Percentiles rank a stretch among this genome's conserved stretches.
phyloP scores from a whole-genome alignment of 225 moss, liverwort and hornwort genomes.

The Marchantia paleacea region DNA sequence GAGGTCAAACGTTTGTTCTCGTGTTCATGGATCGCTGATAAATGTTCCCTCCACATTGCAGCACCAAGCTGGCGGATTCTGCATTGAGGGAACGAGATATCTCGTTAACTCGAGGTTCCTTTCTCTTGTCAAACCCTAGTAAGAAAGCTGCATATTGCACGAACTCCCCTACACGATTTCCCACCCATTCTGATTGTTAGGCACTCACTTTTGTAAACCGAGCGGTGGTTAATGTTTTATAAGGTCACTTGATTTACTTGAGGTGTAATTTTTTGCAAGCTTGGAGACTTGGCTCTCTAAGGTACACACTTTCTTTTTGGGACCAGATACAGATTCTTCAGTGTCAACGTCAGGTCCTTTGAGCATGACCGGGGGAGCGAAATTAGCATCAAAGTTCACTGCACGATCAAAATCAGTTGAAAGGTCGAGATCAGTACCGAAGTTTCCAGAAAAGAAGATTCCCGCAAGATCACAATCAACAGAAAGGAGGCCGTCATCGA shows the following conservation, averaged over 20 bases:
- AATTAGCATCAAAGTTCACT: conserved; percentile 32
- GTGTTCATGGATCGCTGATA: not conserved
- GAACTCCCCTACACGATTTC: not conserved
- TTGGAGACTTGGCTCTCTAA: not conserved
- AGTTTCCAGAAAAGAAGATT: conserved; percentile 29
- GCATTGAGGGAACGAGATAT: conserved; percentile 27
- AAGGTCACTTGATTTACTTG: not conserved
- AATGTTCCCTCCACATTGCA: conserved; percentile 2
- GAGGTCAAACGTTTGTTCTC: not conserved
- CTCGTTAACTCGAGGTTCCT: conserved; percentile 39
- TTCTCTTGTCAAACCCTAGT: conserved; percentile 22
- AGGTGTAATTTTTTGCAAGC: not conserved
- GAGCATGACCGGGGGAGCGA: conserved; percentile 25
- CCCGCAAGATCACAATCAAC: conserved; percentile 50
- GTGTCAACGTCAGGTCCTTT: conserved; percentile 29
- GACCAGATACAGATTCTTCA: conserved; percentile 33
- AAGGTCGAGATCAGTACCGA: conserved; percentile 28
- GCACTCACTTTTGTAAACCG: too few species aligned
- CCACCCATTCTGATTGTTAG: too few species aligned
- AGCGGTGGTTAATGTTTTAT: too few species aligned
- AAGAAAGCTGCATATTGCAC: conserved; percentile 5
- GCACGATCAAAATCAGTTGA: conserved; percentile 33
- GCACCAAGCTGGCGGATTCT: conserved; percentile 14
- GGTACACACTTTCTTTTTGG: not conserved
- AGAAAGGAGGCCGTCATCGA: conserved; percentile 45